Base-by-base conservation (phyloP, 2,329 filamentous ascomycete genomes). In the Pseudogymnoascus destructans region DNA sequence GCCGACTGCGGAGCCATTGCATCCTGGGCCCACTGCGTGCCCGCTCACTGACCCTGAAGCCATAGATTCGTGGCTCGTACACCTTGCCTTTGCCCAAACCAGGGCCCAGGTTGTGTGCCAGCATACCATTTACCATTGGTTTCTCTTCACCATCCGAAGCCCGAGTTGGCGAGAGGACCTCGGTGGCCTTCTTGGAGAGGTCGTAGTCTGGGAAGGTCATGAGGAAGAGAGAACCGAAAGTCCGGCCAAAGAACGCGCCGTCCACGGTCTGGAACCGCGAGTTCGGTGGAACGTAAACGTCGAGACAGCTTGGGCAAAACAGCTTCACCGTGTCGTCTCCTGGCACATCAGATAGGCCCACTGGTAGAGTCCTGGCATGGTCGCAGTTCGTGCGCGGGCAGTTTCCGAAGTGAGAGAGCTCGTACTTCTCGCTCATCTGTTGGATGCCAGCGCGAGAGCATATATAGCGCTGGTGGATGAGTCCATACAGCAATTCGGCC, bases 361-460 rank as follows among this genome's bases (percentile, higher is more conserved):
- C 92, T 1, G 93, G 93, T 4, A 98, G 79, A 11, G 95, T 93
- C 67, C 92, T 86, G 63, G 89, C 87, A 61, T 87, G 86, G 66
- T 90, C 87, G 78, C 93, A 98, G 73, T 92, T 84, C 60, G 92
- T 95, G 60, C 93, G 83, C n/a, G 93, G 93, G 71, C 93, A 98
- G 65, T 86, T 85, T 57, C 93, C 93, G 69, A 98, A 98, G 74
- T 98, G 92, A 61, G 91, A 87, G 55, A 95, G 79, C 72, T 97
- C 92, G 76, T 97, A 98, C 73, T 98, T 98, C 73, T 98, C 93
- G 62, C 91, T 89, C 93, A 98, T 98, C 71, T 96, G 91, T 73
- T 97, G 92, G 67, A 98, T 97, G 57, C 93, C 93, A 2, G 89
- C 89, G 60, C 93, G 82, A 21, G 91, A 96, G 68, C 91, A 97